phyloP scores from a whole-genome alignment of 1,284 basidiomycete species.

The Neonothopanus nambi region DNA sequence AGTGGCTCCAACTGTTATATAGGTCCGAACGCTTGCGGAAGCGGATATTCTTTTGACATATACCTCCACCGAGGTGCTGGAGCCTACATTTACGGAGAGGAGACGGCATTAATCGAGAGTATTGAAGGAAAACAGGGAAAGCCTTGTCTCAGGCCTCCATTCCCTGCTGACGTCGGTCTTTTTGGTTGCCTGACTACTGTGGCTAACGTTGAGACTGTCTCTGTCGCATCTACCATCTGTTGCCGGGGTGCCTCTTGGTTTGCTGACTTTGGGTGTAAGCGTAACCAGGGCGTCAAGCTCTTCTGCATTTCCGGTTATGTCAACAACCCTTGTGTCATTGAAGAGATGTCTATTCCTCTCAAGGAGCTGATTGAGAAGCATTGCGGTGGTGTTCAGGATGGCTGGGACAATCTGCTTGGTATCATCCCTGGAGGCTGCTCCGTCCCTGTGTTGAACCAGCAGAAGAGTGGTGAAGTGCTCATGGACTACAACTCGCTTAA shows the following conservation, averaged over 20 bases:
- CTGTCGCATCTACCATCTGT: constrained; percentile 97
- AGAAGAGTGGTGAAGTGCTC: constrained; percentile 75
- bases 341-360: constrained; percentile 96
- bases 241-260: no score
- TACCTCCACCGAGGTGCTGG: constrained; percentile 97
- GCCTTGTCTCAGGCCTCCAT: constrained; percentile 97
- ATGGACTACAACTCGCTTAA: constrained; percentile 99
- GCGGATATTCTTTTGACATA: constrained; percentile 94
- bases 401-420: constrained; percentile 95
- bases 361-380: constrained; percentile 96
- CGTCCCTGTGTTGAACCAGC: constrained; percentile 90
- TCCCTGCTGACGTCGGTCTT: constrained; percentile 96
- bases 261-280: constrained; percentile 86
- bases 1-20: constrained; percentile 86
- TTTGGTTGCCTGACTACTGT: constrained; percentile 98
- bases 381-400: constrained; percentile 94
- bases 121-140: constrained; percentile 98
- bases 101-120: constrained; percentile 96
- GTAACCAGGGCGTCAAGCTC: constrained; percentile 95
- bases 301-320: constrained; percentile 97
- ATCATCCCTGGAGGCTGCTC: constrained; percentile 96
- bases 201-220: constrained; percentile 97
- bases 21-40: constrained; percentile 91
- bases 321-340: constrained; percentile 96
- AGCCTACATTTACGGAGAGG: constrained; percentile 98